Conservation (phyloP, 495 filamentous ascomycete species). For the Penicillium macrosclerotiorum region DNA sequence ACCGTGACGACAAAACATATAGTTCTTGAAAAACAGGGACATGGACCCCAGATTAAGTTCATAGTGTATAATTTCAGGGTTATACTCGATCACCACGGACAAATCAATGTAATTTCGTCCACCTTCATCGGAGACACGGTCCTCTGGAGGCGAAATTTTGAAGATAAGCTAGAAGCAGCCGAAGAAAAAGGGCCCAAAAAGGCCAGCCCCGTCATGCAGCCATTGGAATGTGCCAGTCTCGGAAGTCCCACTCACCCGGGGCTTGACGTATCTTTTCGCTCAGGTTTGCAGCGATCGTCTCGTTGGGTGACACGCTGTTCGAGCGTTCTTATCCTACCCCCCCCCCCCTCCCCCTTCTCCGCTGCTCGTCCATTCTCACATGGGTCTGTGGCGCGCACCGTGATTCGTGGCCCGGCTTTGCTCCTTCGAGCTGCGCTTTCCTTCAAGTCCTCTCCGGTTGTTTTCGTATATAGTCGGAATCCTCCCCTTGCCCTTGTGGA, state of each 20-base stretch:
- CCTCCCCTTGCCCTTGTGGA: not conserved
- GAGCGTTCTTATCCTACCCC: slow-evolving; percentile 13
- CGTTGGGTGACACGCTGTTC: slow-evolving; percentile 11
- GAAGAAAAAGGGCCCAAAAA: no score
- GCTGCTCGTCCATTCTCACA: no score
- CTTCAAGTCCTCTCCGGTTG: not conserved
- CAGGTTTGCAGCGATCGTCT: slow-evolving; percentile 30
- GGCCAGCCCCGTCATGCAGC: slow-evolving; percentile 3
- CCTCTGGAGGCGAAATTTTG: no score
- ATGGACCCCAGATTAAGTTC: no score
- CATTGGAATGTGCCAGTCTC: not conserved
- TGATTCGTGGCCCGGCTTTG: slow-evolving; percentile 8
- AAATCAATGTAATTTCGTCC: no score
- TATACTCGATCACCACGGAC: no score
- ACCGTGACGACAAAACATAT: no score
- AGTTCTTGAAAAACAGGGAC: no score
- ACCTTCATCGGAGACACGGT: no score
- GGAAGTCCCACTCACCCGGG: slow-evolving; percentile 11
- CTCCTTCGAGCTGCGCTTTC: slow-evolving; percentile 3
- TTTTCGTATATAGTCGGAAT: slow-evolving; percentile 13
- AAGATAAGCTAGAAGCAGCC: no score
- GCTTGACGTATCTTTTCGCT: slow-evolving; percentile 25
- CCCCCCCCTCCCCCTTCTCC: not conserved
- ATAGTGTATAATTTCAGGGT: no score
- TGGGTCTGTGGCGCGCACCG: no score